Conservation (phyloP, 1,284 basidiomycete genomes). For the Malassezia sp. region DNA sequence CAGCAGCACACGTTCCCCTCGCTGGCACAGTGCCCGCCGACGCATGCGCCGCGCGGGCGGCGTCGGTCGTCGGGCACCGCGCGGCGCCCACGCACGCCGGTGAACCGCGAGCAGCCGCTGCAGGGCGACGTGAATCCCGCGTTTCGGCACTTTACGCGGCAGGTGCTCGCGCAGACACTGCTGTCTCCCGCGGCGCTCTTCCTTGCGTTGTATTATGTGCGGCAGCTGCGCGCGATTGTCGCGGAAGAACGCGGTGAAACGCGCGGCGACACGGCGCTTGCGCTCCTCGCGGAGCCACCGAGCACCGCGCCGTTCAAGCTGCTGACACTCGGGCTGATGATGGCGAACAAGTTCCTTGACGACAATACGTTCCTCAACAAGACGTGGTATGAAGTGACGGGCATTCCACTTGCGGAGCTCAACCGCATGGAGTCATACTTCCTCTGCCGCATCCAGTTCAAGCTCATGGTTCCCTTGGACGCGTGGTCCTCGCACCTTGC, state of each 20-base stretch:
- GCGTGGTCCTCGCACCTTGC: conserved; percentile 24
- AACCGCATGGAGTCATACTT: conserved; percentile 43
- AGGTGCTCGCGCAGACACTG: conserved; percentile 41
- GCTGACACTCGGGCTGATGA: conserved; percentile 43
- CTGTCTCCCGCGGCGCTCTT: conserved; percentile 39
- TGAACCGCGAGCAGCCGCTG: conserved; percentile 5
- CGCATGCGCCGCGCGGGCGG: conserved; percentile 13
- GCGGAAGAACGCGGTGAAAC: too few relatives aligned
- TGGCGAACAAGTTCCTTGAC: conserved; percentile 46
- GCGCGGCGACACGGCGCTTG: too few relatives aligned
- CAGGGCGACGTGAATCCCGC: conserved; percentile 35
- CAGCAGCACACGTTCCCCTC: conserved; percentile 8
- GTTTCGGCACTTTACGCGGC: conserved; percentile 40
- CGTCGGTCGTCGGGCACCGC: conserved; percentile 15
- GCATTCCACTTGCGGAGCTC: conserved; percentile 40
- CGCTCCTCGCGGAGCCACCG: conserved; percentile 35
- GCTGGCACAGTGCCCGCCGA: not conserved
- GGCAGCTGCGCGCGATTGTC: conserved; percentile 24
- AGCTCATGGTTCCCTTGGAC: conserved; percentile 33
- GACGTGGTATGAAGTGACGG: conserved; percentile 46
- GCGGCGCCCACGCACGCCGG: conserved; percentile 20
- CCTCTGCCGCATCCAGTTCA: conserved; percentile 36
- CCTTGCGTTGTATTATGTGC: conserved; percentile 35
- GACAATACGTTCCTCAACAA: conserved; percentile 46
- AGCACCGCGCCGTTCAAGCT: conserved; percentile 45